These are phyloP conservation scores for Xylaria digitata DNA, from an alignment of 2,329 filamentous ascomycete genomes.

Conservation along the genomic window DNA sequence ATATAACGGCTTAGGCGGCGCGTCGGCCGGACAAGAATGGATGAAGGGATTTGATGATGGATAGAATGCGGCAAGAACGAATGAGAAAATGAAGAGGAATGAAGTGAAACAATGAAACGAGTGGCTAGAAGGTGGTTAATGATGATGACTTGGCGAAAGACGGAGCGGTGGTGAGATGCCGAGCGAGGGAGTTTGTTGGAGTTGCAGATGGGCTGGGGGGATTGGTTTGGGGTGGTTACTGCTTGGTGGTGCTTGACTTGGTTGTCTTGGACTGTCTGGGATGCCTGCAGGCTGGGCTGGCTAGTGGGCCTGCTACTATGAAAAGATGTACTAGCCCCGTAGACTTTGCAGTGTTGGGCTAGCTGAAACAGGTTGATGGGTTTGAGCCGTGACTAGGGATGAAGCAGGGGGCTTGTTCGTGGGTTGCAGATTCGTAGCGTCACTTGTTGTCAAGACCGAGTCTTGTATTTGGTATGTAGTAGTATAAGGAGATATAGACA, in stretches of 20 bases:
- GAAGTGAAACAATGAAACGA: constrained; percentile 32
- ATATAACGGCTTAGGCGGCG: constrained; percentile 8
- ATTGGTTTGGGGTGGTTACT: neutral
- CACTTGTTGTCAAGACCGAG: neutral
- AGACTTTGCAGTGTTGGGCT: constrained; percentile 43
- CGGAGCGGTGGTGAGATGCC: constrained; percentile 35
- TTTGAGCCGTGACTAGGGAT: constrained; percentile 52
- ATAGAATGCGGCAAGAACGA: constrained; percentile 16
- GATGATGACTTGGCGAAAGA: constrained; percentile 29
- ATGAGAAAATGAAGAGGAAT: constrained; percentile 7
- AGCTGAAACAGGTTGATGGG: constrained; percentile 53
- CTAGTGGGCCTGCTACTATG: constrained; percentile 30
- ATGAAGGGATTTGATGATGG: neutral
- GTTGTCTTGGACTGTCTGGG: too few species aligned
- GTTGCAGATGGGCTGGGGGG: constrained; percentile 12
- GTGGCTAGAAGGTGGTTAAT: constrained; percentile 26
- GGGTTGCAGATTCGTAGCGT: constrained; percentile 16
- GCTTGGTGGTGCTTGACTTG: too few species aligned
- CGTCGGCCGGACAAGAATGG: constrained; percentile 11
- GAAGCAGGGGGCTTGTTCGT: constrained; percentile 40
- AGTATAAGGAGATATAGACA: neutral
- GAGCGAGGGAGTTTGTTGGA: constrained; percentile 25
- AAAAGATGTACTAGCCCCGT: constrained; percentile 38
- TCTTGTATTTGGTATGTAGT: neutral
- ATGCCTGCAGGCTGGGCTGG: constrained; percentile 4